Evolutionary conservation across 257 asterid genomes (phyloP).

Genomic region (Solanum lignicaule): DNA sequence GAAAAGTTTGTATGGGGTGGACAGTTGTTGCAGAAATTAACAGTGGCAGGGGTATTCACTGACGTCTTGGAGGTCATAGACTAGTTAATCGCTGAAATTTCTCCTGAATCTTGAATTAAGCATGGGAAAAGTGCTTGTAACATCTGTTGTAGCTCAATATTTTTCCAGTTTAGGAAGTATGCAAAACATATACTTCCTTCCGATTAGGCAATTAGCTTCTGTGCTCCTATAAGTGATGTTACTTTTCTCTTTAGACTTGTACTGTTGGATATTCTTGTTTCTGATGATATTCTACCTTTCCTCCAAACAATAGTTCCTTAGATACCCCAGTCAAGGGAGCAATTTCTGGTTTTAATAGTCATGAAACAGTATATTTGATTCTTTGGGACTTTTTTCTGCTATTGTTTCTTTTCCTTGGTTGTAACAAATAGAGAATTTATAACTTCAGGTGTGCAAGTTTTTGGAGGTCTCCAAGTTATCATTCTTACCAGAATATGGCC

Average conservation of each 20-base stretch:
- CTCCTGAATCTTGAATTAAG: neutral
- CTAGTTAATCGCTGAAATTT: neutral
- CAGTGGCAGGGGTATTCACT: neutral
- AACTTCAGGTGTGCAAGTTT: constrained; percentile 77
- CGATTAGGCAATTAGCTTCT: neutral
- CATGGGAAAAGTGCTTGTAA: neutral
- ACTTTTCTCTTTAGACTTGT: neutral
- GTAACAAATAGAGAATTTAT: neutral
- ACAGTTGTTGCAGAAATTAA: neutral
- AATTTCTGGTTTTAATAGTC: neutral
- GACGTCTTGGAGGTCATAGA: neutral
- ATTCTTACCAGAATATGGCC: constrained; percentile 78
- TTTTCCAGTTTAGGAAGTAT: neutral
- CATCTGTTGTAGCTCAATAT: neutral
- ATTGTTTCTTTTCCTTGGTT: neutral
- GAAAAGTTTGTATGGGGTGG: neutral
- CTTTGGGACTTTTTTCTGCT: neutral
- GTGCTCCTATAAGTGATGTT: neutral
- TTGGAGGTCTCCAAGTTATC: constrained; percentile 93
- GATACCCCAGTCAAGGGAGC: neutral
- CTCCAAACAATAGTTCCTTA: neutral
- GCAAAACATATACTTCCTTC: neutral
- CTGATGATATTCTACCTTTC: neutral
- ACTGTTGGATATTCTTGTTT: neutral
- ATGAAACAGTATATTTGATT: neutral